A percentile compares a stretch with the other conserved stretches of the same genome.
Conservation (phyloP, 2,329 filamentous ascomycete genomes). For the Beauveria sp. region DNA sequence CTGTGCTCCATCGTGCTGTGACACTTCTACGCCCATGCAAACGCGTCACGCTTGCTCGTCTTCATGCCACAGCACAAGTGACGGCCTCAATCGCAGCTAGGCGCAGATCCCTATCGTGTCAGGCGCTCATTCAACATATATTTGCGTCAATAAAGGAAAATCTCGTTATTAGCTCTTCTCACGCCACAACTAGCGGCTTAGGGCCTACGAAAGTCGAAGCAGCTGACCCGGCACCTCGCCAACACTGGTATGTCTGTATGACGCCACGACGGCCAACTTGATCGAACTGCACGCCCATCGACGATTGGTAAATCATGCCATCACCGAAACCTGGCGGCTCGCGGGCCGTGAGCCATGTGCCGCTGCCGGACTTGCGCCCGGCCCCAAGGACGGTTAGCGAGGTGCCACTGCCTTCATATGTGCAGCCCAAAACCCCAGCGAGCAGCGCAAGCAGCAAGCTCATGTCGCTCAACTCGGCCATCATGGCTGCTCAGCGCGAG, state of each 20-base stretch:
- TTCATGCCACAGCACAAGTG: neutral
- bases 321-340: neutral
- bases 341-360: neutral
- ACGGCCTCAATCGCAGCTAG: neutral
- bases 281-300: neutral
- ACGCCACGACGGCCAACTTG: neutral
- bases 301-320: neutral
- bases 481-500: slow-evolving; percentile 22
- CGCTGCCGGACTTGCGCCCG: neutral
- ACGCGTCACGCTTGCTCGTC: neutral
- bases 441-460: neutral
- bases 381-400: neutral
- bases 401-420: neutral
- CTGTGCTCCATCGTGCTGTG: neutral
- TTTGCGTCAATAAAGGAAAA: no score
- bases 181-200: neutral
- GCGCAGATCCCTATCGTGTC: neutral
- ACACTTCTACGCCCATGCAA: neutral
- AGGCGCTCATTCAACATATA: neutral
- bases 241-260: neutral
- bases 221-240: neutral
- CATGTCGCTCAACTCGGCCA: slow-evolving; percentile 14
- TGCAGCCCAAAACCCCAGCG: neutral
- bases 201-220: neutral
- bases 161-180: no score